Conservation (phyloP, 495 filamentous ascomycete genomes). For the Penicillium paradoxum region DNA sequence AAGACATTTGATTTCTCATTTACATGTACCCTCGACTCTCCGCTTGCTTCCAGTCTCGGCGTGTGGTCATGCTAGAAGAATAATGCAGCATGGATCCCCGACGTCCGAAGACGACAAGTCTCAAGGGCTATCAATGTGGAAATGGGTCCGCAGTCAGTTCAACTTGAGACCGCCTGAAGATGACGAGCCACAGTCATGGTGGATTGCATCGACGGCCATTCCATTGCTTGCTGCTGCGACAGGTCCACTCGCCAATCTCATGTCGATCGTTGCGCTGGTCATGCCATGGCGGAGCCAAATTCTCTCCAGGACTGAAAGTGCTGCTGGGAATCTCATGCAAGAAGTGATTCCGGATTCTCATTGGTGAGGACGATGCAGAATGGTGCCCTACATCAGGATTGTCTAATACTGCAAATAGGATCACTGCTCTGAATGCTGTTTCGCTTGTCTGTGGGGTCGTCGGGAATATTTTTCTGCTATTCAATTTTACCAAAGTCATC, state of each 20-base stretch:
- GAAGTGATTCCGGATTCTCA: constrained; percentile 44
- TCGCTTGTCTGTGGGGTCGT: constrained; percentile 62
- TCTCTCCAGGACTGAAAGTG: constrained; percentile 16
- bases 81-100: constrained; percentile 21
- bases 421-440: constrained; percentile 55
- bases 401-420: constrained; percentile 24
- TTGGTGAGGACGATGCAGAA: constrained; percentile 38
- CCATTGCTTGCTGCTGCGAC: constrained; percentile 68
- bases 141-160: constrained; percentile 21
- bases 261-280: constrained; percentile 70
- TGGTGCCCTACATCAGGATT: neutral
- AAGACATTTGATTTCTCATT: neutral
- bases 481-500: constrained; percentile 78
- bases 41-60: neutral
- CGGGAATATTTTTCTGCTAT: constrained; percentile 67
- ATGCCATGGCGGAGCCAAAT: constrained; percentile 57
- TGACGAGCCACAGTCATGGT: constrained; percentile 58
- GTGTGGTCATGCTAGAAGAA: constrained; percentile 5
- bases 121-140: constrained; percentile 12
- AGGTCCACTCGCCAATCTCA: constrained; percentile 68
- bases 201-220: constrained; percentile 74
- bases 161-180: constrained; percentile 44
- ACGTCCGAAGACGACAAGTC: constrained; percentile 2
- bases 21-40: neutral
- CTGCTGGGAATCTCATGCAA: constrained; percentile 37